A percentile compares a stretch with the other conserved stretches of the same genome.
Conservation (phyloP, 164 flowering plant genomes). For the Magnolia changhungtana region DNA sequence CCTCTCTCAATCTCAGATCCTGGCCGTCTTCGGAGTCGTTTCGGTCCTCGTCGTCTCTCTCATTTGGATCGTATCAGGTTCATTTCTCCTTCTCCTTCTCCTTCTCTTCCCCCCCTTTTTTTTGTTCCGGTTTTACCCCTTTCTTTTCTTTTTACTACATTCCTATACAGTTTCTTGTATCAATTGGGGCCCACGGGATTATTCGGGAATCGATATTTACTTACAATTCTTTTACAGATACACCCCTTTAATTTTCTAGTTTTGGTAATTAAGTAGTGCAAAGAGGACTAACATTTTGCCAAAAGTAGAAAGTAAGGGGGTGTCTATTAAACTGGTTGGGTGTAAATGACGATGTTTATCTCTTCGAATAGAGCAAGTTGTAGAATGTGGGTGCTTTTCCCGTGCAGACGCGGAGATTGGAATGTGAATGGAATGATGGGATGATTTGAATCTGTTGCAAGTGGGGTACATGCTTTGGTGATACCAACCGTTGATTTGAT, state of each 20-base stretch:
- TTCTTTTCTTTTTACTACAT: not conserved
- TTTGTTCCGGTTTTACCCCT: not conserved
- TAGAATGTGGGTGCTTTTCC: too few relatives aligned
- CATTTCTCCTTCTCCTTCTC: not conserved
- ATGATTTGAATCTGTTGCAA: too few relatives aligned
- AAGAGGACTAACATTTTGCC: too few relatives aligned
- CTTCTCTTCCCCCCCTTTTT: not conserved
- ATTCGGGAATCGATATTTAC: not conserved
- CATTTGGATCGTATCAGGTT: slow-evolving; percentile 71
- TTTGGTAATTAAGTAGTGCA: not conserved
- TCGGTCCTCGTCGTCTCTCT: slow-evolving; percentile 53
- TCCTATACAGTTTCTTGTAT: not conserved
- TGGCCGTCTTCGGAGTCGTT: slow-evolving; percentile 38
- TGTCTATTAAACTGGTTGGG: too few relatives aligned
- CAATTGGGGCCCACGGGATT: too few relatives aligned
- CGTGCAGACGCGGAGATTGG: too few relatives aligned
- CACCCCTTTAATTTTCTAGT: not conserved
- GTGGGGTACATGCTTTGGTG: too few relatives aligned
- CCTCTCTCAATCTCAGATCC: slow-evolving; percentile 51
- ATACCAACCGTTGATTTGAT: too few relatives aligned
- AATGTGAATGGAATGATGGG: too few relatives aligned
- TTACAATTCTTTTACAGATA: not conserved
- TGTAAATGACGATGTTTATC: too few relatives aligned
- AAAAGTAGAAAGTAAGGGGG: too few relatives aligned
- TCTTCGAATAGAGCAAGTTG: too few relatives aligned